Base-by-base conservation (phyloP, 2,329 filamentous ascomycete species). In the Aureobasidium sp. region DNA sequence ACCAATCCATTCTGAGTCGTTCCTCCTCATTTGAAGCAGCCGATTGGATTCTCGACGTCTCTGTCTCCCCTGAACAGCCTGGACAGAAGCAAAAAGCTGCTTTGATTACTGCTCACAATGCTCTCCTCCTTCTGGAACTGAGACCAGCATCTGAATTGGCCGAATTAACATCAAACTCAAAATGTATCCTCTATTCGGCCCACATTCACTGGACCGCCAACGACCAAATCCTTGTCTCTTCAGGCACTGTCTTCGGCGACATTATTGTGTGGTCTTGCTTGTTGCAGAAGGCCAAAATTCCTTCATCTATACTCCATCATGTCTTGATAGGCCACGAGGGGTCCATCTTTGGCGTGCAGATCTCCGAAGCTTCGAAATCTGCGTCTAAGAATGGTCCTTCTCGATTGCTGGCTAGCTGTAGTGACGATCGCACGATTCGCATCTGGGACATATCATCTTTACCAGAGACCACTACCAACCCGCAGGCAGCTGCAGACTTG, bases 231-330 rank as follows among this genome's bases (percentile, higher is more conserved):
- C 80, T 97, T 22, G 83, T 97, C 56, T 90, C 91, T 7, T 89
- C 89, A 3, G 94, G 94, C 1, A 97, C 94, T 0, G 91, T 93
- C 1, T 97, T 97, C 74, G 94, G 94, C 3, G 92, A 97, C 73
- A 89, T 99, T 37, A 80, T 97, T 41, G 83, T 96, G 17, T 97
- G 94, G 94, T 89, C 87, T 66, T 91, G 85, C 67, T 75, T 77
- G 51, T 14, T 70, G 15, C 25, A 57, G 12, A 14, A 52, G 25
- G 25, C 44, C 15, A 53, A 62, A 3, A 52, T 67, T 39, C 70
- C 70, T 31, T 65, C 66, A 27, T 72, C 76, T 15, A 75, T 73
- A 5, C 77, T 81, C 15, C 82, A 85, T 67, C 79, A 82, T 65
- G 78, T 81, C 47, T 86, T 87, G 68, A 79, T 79, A 9, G 85